Evolutionary conservation across 441 rosid genomes (phyloP), one percentile per base, ranked within the genome.

Genomic region (Pelargonium exstipulatum): DNA sequence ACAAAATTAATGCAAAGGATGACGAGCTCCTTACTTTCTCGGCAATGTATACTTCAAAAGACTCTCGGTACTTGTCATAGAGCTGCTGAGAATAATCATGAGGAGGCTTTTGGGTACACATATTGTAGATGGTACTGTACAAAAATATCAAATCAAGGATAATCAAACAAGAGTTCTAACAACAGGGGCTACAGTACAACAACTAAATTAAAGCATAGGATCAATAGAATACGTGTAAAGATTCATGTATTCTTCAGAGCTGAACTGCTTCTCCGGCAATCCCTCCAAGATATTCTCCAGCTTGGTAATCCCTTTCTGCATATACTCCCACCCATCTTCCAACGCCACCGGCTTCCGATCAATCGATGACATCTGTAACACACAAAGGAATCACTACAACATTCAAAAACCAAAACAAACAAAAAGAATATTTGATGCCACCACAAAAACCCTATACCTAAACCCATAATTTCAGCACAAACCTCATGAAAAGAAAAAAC

Each of bases 51-150:
- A 77, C 83, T 74, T 79, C 82, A 60, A 82, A 80, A 63, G 80
- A 73, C 66, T 82, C 85, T 48, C 43, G 49, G 64, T 79, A 81
- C 77, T 77, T 79, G 53, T 83, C 76, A 67, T 81, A 83, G 45
- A 83, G 79, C 69, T 77, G 81, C 32, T 79, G 81, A 12, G 86
- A 81, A 70, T 81, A 81, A 64, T 79, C 84, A 17, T 79, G 83
- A 65, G 81, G 83, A 2, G 83, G 80, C 77, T 79, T 81, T 68
- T 83, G 86, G n/a, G 83, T 83, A 64, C 84, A 83, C 86, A 83
- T 81, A 68, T 81, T 77, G 71, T 83, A 83, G 68, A 29, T 29
- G 5, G 35, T 29, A 83, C 74, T 26, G 84, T 83, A 16, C 86
- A 79, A 70, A 55, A 77, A 77, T 32, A 65, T 17, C 60, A 16